Evolutionary conservation across 2,329 filamentous ascomycete species (phyloP).

Genomic region (Phoma sp.): DNA sequence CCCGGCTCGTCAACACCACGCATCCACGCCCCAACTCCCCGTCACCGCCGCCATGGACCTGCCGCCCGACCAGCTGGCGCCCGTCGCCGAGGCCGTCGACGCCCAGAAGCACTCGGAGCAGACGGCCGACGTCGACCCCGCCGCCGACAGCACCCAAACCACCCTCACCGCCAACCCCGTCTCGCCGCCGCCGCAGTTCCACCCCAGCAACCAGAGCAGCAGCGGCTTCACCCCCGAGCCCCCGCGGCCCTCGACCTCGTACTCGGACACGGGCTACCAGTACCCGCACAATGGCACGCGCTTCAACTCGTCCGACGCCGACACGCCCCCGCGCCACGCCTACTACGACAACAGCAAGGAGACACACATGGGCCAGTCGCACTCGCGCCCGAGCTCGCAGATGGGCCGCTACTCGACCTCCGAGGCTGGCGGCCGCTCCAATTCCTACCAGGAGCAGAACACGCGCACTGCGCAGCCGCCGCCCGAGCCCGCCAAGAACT

Average conservation of each 20-base stretch:
- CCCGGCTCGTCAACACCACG: conserved; percentile 24
- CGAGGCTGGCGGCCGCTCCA: conserved; percentile 48
- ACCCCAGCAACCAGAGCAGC: conserved; percentile 40
- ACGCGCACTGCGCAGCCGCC: conserved; percentile 51
- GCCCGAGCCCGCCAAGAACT: conserved; percentile 56
- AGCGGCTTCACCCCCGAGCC: conserved; percentile 52
- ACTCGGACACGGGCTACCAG: conserved; percentile 58
- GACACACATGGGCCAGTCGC: conserved; percentile 46
- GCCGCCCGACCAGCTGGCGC: conserved; percentile 29
- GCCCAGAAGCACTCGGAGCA: conserved; percentile 46
- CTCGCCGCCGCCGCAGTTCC: conserved; percentile 22
- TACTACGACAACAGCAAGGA: conserved; percentile 45
- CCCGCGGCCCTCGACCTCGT: conserved; percentile 60
- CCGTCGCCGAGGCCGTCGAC: conserved; percentile 25
- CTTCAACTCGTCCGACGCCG: conserved; percentile 58
- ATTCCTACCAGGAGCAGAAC: conserved; percentile 57
- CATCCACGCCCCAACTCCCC: neutral
- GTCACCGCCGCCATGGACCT: conserved; percentile 25
- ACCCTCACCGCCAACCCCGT: conserved; percentile 45
- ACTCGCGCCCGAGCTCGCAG: conserved; percentile 59
- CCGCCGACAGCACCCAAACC: conserved; percentile 57
- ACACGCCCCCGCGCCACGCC: conserved; percentile 50
- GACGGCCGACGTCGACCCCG: conserved; percentile 53
- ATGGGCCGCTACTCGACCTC: conserved; percentile 57
- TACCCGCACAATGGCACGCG: conserved; percentile 49